A percentile compares a stretch with the other conserved stretches of the same genome.
These are phyloP conservation scores for Pleurotus platypus DNA, from an alignment of 768 basidiomycete species.

Conservation along the genomic window DNA sequence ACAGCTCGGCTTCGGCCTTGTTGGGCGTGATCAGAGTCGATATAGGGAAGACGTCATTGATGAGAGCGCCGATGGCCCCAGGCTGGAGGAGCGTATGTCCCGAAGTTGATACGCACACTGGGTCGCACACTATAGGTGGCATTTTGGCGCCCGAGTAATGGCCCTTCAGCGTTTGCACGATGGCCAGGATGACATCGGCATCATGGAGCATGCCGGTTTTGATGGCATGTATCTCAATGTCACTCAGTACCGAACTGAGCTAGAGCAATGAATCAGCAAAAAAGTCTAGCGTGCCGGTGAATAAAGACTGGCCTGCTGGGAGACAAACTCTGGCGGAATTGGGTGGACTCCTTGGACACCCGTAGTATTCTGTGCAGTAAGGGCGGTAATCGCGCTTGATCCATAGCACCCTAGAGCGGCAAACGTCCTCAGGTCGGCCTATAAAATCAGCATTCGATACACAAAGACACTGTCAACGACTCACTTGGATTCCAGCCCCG, in stretches of 20 bases:
- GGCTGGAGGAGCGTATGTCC: slow-evolving; percentile 74
- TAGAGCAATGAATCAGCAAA: slow-evolving; percentile 23
- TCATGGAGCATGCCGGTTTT: slow-evolving; percentile 92
- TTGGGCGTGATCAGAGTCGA: slow-evolving; percentile 82
- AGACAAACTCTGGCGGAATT: slow-evolving; percentile 65
- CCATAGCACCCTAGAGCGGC: slow-evolving; percentile 79
- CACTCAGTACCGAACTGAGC: slow-evolving; percentile 69
- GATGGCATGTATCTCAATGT: slow-evolving; percentile 67
- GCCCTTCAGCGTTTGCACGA: slow-evolving; percentile 46
- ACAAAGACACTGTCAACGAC: slow-evolving; percentile 10
- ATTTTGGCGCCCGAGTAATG: slow-evolving; percentile 28
- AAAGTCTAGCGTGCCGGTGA: background rate
- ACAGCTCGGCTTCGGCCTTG: slow-evolving; percentile 70
- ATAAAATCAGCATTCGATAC: background rate
- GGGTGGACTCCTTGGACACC: slow-evolving; percentile 78
- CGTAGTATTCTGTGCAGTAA: slow-evolving; percentile 86
- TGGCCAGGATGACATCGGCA: slow-evolving; percentile 43
- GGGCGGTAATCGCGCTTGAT: slow-evolving; percentile 75
- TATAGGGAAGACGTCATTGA: slow-evolving; percentile 65
- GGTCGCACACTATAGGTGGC: slow-evolving; percentile 76
- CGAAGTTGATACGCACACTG: slow-evolving; percentile 89
- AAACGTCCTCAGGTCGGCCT: slow-evolving; percentile 89
- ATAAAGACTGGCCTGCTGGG: slow-evolving; percentile 49
- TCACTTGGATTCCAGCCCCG: slow-evolving; percentile 87
- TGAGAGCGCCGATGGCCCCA: slow-evolving; percentile 59